These are phyloP conservation scores for Chondrus crispus DNA, from an alignment of 23 red algal species.

Conservation along the genomic window DNA sequence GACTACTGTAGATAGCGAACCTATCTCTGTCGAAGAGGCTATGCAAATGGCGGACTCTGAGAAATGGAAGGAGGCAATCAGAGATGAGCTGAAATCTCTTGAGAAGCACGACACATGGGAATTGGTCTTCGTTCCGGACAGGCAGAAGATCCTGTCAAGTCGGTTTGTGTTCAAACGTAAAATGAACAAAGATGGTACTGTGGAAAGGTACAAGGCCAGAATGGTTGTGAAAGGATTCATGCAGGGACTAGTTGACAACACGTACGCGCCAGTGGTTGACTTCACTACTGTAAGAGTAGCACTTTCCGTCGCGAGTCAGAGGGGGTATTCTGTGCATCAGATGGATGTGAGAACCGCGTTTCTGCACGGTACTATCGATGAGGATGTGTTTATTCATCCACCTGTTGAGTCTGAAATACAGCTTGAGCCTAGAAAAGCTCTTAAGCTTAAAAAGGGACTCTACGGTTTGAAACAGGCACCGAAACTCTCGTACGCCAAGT, in stretches of 20 bases:
- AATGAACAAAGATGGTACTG: not conserved
- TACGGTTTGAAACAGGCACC: conserved; percentile 3
- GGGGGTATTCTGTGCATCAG: not conserved
- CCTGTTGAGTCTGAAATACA: too few species aligned
- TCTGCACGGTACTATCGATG: conserved; percentile 36
- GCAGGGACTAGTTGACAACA: conserved; percentile 8
- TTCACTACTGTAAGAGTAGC: not conserved
- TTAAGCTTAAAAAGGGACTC: not conserved
- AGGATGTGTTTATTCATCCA: conserved; percentile 31
- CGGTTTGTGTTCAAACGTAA: conserved; percentile 2
- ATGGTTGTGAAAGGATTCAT: conserved; percentile 42
- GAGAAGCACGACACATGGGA: not conserved
- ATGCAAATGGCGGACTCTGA: too few species aligned
- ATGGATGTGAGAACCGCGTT: conserved; percentile 58
- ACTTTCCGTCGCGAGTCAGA: not conserved
- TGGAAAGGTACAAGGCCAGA: conserved; percentile 16
- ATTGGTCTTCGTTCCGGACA: not conserved
- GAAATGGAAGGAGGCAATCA: conserved; percentile 17
- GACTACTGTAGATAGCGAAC: too few species aligned
- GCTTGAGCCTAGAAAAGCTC: not conserved
- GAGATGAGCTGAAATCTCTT: conserved; percentile 4
- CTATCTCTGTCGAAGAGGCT: too few species aligned
- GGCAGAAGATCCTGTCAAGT: not conserved
- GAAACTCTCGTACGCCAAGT: conserved; percentile 7
- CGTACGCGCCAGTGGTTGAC: conserved; percentile 34